Conservation (phyloP, 192 early-diverging fungal genomes). For the Piromyces finnis region DNA sequence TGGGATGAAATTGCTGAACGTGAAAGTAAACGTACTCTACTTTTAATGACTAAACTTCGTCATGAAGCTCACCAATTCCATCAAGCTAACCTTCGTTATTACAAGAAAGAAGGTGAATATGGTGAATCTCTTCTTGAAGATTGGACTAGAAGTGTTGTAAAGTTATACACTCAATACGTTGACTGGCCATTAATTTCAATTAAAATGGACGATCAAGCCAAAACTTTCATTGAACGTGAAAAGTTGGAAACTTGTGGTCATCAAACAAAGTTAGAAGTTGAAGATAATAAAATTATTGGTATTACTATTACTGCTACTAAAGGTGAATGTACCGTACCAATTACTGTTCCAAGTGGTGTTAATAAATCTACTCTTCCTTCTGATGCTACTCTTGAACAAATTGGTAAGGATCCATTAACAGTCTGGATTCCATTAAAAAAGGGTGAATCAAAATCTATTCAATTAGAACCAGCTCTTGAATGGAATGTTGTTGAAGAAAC, state of each 20-base stretch:
- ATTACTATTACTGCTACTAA: neutral
- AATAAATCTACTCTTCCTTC: neutral
- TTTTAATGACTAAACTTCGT: constrained; percentile 4
- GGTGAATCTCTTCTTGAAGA: neutral
- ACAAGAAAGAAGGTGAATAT: neutral
- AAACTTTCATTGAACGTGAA: neutral
- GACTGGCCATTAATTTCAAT: neutral
- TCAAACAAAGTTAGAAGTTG: neutral
- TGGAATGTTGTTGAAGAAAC: neutral
- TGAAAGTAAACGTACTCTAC: neutral
- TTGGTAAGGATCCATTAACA: neutral
- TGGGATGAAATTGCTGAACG: neutral
- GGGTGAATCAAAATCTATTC: neutral
- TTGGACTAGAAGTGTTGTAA: neutral
- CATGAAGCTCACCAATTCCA: constrained; percentile 17
- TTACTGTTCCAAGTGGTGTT: neutral
- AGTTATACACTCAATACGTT: neutral
- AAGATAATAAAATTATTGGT: neutral
- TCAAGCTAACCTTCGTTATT: neutral
- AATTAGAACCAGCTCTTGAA: neutral
- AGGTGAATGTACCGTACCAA: neutral
- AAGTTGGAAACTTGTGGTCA: neutral
- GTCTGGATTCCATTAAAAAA: neutral
- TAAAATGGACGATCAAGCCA: neutral
- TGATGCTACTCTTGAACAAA: neutral